Evolutionary conservation across 495 filamentous ascomycete genomes (phyloP), one percentile per base, ranked within the genome.

Genomic region (Lepraria neglecta): DNA sequence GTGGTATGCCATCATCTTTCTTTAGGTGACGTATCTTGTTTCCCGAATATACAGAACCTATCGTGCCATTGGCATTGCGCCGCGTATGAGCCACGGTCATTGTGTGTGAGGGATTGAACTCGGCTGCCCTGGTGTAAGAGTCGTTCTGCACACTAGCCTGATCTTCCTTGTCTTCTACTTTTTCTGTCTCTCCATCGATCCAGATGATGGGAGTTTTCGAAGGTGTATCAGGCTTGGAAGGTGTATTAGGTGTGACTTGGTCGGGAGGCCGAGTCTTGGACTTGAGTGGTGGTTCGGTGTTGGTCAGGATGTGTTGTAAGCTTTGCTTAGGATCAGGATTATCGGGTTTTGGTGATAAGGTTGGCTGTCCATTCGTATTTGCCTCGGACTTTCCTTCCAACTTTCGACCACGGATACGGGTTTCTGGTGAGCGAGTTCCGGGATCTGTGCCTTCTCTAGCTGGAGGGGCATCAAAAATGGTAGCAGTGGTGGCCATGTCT

Each of bases 21-120:
- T 98, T 98, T 47, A 98, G 77, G 71, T 97, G 92, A 59, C 88
- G 78, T 42, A 98, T 95, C 75, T 97, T 97, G 70, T 89, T 89
- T n/a, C 91, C 91, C 17, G 89, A 87, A 66, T 87, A 87, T 53
- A 88, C 83, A 9, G 86, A 85, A 6, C 81, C 84, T 54, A 84
- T 83, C 43, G 80, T 83, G 15, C 82, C 83, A 66, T 85, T 86
- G 21, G 84, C 82, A 70, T 87, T 84, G 40, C 82, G 82, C 66
- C 84, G 75, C 33, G 82, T 86, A 59, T 82, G 83, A 59, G 80
- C 80, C 40, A 76, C 80, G 17, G 80, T 82, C 60, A 75, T 74
- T 50, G 74, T 79, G 64, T 82, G 78, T 31, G 73, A 64, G 27
- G 67, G 64, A 46, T 69, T 69, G 48, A 66, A 63, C 47, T 74